These are phyloP conservation scores for Erythrobasidium hasegawianum DNA, from an alignment of 1,284 basidiomycete species.

Conservation along the genomic window DNA sequence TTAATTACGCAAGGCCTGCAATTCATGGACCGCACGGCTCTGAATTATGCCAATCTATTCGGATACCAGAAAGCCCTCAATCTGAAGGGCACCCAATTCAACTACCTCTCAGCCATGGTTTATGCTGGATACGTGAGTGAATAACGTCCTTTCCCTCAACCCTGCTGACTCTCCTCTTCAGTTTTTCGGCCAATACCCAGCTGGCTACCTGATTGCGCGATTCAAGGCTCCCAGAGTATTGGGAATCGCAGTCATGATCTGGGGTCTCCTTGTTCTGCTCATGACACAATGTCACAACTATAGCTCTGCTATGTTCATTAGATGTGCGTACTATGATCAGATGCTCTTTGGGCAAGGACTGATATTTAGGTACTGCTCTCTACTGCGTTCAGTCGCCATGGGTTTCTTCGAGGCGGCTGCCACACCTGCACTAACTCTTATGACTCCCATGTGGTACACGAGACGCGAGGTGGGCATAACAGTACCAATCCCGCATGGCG, in stretches of 20 bases:
- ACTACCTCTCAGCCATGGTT: conserved; percentile 42
- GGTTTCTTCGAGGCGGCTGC: conserved; percentile 48
- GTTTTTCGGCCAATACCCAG: conserved; percentile 44
- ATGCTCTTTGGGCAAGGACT: no score
- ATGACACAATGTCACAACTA: conserved; percentile 43
- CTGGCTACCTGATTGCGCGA: conserved; percentile 46
- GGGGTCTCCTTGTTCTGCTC: conserved; percentile 47
- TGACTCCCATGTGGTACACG: conserved; percentile 47
- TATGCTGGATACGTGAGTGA: conserved; percentile 42
- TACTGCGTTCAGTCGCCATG: conserved; percentile 6
- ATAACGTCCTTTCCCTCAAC: conserved; percentile 36
- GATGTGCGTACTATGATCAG: conserved; percentile 39
- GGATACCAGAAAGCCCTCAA: conserved; percentile 48
- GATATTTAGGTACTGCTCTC: no score
- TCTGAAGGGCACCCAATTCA: conserved; percentile 46
- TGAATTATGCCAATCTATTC: conserved; percentile 49
- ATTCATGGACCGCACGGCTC: conserved; percentile 47
- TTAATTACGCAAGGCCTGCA: conserved; percentile 44
- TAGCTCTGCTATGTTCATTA: conserved; percentile 41
- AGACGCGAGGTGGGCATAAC: conserved; percentile 38
- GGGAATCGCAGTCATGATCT: conserved; percentile 47
- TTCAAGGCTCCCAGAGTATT: conserved; percentile 47
- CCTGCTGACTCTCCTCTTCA: not conserved
- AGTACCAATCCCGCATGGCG: no score
- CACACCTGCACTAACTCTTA: conserved; percentile 48